Conservation (phyloP, 1,284 basidiomycete species). For the Ceratobasidium sp. region DNA sequence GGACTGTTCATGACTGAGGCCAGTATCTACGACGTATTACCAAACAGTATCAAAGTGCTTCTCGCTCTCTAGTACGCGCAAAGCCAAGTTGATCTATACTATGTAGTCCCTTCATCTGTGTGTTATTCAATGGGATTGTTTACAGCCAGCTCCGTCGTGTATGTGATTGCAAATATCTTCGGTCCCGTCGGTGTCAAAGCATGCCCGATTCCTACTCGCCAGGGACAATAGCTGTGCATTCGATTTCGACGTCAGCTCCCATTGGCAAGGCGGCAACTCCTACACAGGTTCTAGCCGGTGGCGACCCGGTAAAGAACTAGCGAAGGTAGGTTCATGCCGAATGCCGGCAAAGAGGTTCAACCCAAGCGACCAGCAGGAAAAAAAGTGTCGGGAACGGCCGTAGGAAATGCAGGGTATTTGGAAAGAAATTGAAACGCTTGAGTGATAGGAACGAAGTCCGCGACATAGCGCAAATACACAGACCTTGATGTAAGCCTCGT, state of each 20-base stretch:
- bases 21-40: neutral
- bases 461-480: constrained; percentile 21
- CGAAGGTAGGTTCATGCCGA: neutral
- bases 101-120: neutral
- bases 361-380: neutral
- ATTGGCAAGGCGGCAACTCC: constrained; percentile 66
- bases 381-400: neutral
- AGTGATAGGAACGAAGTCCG: neutral
- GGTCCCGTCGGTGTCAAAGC: constrained; percentile 14
- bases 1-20: neutral
- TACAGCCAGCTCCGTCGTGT: neutral
- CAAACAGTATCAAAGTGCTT: neutral
- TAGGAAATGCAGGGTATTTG: neutral
- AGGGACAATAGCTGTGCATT: constrained; percentile 58
- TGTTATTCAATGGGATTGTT: neutral
- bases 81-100: neutral
- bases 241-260: constrained; percentile 69
- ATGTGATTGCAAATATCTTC: neutral
- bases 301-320: constrained; percentile 60
- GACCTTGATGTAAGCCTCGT: constrained; percentile 61
- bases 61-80: neutral
- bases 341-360: neutral
- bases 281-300: constrained; percentile 70
- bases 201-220: constrained; percentile 8
- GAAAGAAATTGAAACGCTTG: neutral